These are phyloP conservation scores for Tylopilus felleus DNA, from an alignment of 768 basidiomycete genomes.

Conservation along the genomic window DNA sequence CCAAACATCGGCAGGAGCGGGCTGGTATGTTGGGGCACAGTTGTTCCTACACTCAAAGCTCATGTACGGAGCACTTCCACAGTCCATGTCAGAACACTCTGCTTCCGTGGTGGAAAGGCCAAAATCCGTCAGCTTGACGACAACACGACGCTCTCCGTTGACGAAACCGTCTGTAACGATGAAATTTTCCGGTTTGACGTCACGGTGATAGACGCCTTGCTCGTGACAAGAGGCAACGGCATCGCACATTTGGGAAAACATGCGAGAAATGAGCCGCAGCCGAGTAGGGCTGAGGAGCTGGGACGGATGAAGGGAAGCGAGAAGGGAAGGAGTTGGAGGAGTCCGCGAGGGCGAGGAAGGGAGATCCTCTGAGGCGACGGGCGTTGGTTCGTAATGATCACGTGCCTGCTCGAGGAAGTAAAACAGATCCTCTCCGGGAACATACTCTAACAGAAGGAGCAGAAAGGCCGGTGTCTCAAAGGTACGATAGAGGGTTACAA, in stretches of 20 bases:
- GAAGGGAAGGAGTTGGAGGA: slow-evolving; percentile 90
- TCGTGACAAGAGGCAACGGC: slow-evolving; percentile 94
- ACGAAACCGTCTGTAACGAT: slow-evolving; percentile 84
- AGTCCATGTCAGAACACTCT: slow-evolving; percentile 94
- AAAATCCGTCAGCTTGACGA: slow-evolving; percentile 97
- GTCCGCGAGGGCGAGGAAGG: slow-evolving; percentile 50
- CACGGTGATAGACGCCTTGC: slow-evolving; percentile 87
- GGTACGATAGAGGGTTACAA: slow-evolving; percentile 92
- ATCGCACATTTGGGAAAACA: slow-evolving; percentile 99
- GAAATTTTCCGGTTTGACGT: slow-evolving; percentile 99
- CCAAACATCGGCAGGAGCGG: slow-evolving; percentile 97
- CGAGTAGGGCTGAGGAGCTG: slow-evolving; percentile 85
- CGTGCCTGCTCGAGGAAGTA: slow-evolving; percentile 97
- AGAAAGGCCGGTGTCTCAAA: slow-evolving; percentile 90
- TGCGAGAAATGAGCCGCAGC: slow-evolving; percentile 89
- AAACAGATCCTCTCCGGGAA: slow-evolving; percentile 95
- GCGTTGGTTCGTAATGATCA: slow-evolving; percentile 70
- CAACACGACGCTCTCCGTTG: slow-evolving; percentile 76
- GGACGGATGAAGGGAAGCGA: slow-evolving; percentile 75
- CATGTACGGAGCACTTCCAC: slow-evolving; percentile 99
- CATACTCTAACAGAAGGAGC: slow-evolving; percentile 90
- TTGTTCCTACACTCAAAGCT: slow-evolving; percentile 99
- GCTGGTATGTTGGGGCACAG: slow-evolving; percentile 88
- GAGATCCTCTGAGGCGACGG: slow-evolving; percentile 15
- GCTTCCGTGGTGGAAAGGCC: slow-evolving; percentile 88